These are phyloP conservation scores for Epithele typhae DNA, from an alignment of 768 basidiomycete species.

Conservation along the genomic window DNA sequence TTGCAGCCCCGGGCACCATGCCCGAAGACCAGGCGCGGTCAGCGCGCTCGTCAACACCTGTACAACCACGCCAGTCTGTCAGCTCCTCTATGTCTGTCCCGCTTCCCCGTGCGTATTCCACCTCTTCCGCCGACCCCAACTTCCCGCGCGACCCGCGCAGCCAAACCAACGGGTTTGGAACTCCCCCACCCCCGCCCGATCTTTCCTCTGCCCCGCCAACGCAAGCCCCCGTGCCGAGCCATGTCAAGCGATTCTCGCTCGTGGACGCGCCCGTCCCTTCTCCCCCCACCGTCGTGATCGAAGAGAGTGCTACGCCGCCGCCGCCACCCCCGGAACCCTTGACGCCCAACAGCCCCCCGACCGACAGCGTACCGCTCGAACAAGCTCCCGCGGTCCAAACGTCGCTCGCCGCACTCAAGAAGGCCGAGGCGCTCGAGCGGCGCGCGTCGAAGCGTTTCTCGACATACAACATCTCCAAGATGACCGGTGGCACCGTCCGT, in stretches of 20 bases:
- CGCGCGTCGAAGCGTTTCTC: conserved; percentile 96
- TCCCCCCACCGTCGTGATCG: conserved; percentile 49
- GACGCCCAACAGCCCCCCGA: conserved; percentile 8
- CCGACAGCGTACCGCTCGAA: conserved; percentile 28
- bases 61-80: conserved; percentile 10
- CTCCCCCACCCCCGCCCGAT: not conserved
- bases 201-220: conserved; percentile 5
- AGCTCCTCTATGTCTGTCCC: conserved; percentile 4
- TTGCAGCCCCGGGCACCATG: conserved; percentile 26
- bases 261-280: conserved; percentile 62
- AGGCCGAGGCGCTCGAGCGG: conserved; percentile 80
- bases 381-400: conserved; percentile 59
- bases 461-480: conserved; percentile 90
- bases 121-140: conserved; percentile 8
- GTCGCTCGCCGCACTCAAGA: conserved; percentile 85
- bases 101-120: conserved; percentile 13
- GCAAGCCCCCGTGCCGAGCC: conserved; percentile 41
- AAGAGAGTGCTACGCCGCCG: conserved; percentile 36
- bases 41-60: conserved; percentile 19
- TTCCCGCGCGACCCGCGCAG: conserved; percentile 11
- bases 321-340: conserved; percentile 1
- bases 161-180: conserved; percentile 10
- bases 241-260: conserved; percentile 75
- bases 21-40: conserved; percentile 9
- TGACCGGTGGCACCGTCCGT: conserved; percentile 62